Evolutionary conservation across 768 basidiomycete species (phyloP), one percentile per base, ranked within the genome.

Genomic region (Lactarius quietus): DNA sequence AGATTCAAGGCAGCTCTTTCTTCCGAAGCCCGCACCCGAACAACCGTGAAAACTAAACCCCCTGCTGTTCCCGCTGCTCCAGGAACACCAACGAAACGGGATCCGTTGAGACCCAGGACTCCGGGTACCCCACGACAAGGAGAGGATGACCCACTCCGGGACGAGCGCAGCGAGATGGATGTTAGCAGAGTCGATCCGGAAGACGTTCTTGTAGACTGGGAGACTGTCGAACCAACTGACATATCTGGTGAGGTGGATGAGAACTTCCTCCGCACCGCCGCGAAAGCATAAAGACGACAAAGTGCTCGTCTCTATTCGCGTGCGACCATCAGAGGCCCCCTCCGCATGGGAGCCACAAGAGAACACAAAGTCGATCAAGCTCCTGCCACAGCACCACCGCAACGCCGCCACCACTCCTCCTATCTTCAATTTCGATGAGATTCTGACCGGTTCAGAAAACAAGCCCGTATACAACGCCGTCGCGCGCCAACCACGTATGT

Each of bases 281-380:
- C 74, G 17, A 86, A 58, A 83, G 86, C 65, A 88, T n/a, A 85
- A 83, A 59, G 84, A 90, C 61, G 91, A 93, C 74, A 93, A 93
- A 73, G 92, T 93, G 53, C 86, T 93, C 74, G 92, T 93, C 26
- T 92, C 92, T 29, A 81, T 94, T 69, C 82, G 90, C 70, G 79
- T 92, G 17, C 87, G 88, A 58, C 88, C 90, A 6, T 79, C 85
- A 0, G 75, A 78, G 14, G 74, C 73, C 1, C 74, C 78, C 12
- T 76, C 81, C 1, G 89, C 85, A 33, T 92, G 90, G 90, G 77
- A 80, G 6, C 72, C 79, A 8, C 75, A 79, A 6, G 58, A 78
- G 2, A 68, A 70, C 26, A 76, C 79, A 5, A 83, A 82, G 41
- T 78, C 79, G n/a, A 79, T 93, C 68, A 88, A 86, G 69, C 82